Percentiles rank a stretch among this genome's conserved stretches.
These are phyloP conservation scores for Neurospora sp. DNA, from an alignment of 495 filamentous ascomycete species.

Conservation along the genomic window DNA sequence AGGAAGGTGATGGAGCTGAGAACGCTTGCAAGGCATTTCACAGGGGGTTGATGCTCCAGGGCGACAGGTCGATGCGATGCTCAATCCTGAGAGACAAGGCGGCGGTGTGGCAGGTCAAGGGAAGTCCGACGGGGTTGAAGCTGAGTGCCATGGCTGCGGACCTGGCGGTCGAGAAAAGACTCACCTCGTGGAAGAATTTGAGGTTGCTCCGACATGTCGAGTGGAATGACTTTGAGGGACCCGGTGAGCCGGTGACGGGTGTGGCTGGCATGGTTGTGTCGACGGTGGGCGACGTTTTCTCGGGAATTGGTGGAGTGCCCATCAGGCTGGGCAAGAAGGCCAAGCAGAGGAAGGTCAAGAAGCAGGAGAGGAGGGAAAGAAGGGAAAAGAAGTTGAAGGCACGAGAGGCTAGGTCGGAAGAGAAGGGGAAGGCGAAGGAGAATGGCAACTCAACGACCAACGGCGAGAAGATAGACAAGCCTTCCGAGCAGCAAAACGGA, in stretches of 20 bases:
- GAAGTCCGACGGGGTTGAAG: slow-evolving; percentile 34
- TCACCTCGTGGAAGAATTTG: slow-evolving; percentile 55
- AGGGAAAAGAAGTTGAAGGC: slow-evolving; percentile 30
- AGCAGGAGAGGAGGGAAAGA: slow-evolving; percentile 31
- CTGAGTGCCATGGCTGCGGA: slow-evolving; percentile 60
- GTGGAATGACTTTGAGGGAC: slow-evolving; percentile 74
- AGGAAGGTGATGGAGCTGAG: slow-evolving; percentile 63
- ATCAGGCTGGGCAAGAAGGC: slow-evolving; percentile 43
- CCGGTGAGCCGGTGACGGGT: slow-evolving; percentile 64
- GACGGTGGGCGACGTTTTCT: slow-evolving; percentile 41
- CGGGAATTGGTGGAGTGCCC: slow-evolving; percentile 50
- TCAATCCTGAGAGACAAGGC: slow-evolving; percentile 51
- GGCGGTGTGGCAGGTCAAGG: slow-evolving; percentile 57
- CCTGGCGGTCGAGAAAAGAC: slow-evolving; percentile 46
- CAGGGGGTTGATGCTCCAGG: slow-evolving; percentile 45
- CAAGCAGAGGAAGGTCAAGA: slow-evolving; percentile 36
- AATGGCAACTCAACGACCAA: background rate
- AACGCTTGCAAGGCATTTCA: slow-evolving; percentile 67
- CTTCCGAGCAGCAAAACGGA: background rate
- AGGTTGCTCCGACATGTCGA: slow-evolving; percentile 55
- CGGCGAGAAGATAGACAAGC: background rate
- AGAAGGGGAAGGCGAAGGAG: slow-evolving; percentile 2
- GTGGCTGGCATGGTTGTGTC: slow-evolving; percentile 44
- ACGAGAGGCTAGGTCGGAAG: slow-evolving; percentile 1
- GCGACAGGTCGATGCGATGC: slow-evolving; percentile 56